Percentiles rank a stretch among this genome's conserved stretches.
These are phyloP conservation scores for Alopecurus myosuroides DNA, from an alignment of 176 grass and related monocot species.

Conservation along the genomic window DNA sequence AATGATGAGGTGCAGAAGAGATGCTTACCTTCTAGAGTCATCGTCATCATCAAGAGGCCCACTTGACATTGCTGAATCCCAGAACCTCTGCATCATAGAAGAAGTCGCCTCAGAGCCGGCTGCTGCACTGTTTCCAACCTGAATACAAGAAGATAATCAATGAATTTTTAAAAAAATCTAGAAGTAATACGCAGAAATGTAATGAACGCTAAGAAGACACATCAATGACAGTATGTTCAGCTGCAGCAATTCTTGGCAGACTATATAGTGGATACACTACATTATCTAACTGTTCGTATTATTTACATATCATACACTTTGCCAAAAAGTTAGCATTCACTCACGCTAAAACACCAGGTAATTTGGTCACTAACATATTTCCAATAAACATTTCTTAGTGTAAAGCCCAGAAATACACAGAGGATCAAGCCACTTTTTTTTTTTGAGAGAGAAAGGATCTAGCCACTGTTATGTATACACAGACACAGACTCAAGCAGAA, in stretches of 20 bases:
- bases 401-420: neutral
- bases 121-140: slow-evolving; percentile 64
- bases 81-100: slow-evolving; percentile 96
- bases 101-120: slow-evolving; percentile 47
- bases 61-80: slow-evolving; percentile 94
- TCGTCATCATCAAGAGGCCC: slow-evolving; percentile 80
- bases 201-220: neutral
- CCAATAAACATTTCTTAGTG: neutral
- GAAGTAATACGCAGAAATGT: neutral
- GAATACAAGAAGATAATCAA: slow-evolving; percentile 6
- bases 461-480: neutral
- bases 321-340: neutral
- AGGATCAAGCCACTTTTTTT: neutral
- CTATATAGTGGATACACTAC: neutral
- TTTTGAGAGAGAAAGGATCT: too few species aligned
- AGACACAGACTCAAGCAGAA: neutral
- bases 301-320: neutral
- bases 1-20: slow-evolving; percentile 22
- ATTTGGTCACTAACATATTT: neutral
- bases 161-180: neutral
- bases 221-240: neutral
- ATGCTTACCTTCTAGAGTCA: slow-evolving; percentile 72
- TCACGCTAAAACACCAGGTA: neutral
- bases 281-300: neutral
- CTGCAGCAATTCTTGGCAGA: neutral